Percentiles rank a stretch among this genome's conserved stretches.
Conservation (phyloP, 192 early-diverging fungal species). For the Dissophora globulifera region DNA sequence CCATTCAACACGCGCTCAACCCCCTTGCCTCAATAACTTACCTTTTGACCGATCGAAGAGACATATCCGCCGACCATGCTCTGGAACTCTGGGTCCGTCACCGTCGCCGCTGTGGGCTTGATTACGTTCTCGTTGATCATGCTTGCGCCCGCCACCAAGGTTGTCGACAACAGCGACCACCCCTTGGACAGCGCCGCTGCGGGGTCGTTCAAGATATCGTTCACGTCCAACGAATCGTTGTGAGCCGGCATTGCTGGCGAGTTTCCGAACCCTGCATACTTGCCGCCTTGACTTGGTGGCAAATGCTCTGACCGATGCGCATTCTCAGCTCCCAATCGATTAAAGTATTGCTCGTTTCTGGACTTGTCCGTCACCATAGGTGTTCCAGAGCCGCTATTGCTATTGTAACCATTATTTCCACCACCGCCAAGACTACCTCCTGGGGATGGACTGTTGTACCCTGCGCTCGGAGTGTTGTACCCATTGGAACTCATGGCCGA, state of each 20-base stretch:
- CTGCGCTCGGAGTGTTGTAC: constrained; percentile 16
- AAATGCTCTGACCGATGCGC: constrained; percentile 64
- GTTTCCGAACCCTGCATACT: constrained; percentile 80
- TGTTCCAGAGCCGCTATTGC: too few species aligned
- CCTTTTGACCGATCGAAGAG: constrained; percentile 65
- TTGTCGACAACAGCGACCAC: constrained; percentile 69
- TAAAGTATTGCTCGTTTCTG: constrained; percentile 85
- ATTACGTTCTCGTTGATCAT: constrained; percentile 74
- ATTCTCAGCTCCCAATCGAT: constrained; percentile 69
- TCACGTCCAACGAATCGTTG: constrained; percentile 52
- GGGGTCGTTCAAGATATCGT: constrained; percentile 77
- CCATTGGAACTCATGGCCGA: constrained; percentile 14
- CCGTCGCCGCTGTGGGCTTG: constrained; percentile 68
- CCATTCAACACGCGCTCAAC: neutral
- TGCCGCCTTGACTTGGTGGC: constrained; percentile 82
- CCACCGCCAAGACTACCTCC: constrained; percentile 32
- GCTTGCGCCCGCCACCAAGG: constrained; percentile 66
- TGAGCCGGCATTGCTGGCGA: constrained; percentile 49
- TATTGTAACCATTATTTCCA: too few species aligned
- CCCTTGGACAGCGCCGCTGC: constrained; percentile 73
- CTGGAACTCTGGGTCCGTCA: constrained; percentile 74
- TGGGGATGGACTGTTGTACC: constrained; percentile 33
- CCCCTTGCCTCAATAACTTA: constrained; percentile 1
- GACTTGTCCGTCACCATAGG: constrained; percentile 60
- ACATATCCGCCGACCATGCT: constrained; percentile 71